A percentile compares a stretch with the other conserved stretches of the same genome.
Conservation (phyloP, 345 rosid species). For the Geranium rotundifolium region DNA sequence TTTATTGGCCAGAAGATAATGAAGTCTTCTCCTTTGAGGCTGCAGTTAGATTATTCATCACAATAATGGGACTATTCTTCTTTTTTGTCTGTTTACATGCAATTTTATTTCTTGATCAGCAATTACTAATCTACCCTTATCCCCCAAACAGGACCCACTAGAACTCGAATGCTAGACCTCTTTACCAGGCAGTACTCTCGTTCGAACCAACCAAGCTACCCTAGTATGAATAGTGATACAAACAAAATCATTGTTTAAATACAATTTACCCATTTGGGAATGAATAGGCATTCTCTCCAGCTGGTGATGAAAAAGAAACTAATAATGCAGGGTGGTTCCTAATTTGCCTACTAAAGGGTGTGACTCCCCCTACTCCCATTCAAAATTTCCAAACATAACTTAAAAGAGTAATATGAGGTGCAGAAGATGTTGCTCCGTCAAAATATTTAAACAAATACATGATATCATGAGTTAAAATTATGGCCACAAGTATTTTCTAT, state of each 20-base stretch:
- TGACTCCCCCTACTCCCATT: neutral
- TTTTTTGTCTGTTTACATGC: neutral
- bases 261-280: too few relatives aligned
- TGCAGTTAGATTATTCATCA: neutral
- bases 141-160: too few relatives aligned
- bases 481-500: too few relatives aligned
- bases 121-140: too few relatives aligned
- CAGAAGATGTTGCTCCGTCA: neutral
- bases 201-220: too few relatives aligned
- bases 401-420: neutral
- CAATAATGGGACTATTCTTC: neutral
- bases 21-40: neutral
- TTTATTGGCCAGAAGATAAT: slow-evolving; percentile 1
- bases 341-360: neutral
- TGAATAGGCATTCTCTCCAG: too few relatives aligned
- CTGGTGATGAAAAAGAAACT: too few relatives aligned
- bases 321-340: neutral
- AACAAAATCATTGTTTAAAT: too few relatives aligned
- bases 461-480: neutral
- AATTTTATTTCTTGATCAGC: too few relatives aligned
- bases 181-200: too few relatives aligned
- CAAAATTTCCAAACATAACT: neutral
- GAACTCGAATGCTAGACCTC: too few relatives aligned
- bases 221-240: too few relatives aligned
- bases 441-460: neutral